Conservation (phyloP, 2,329 filamentous ascomycete genomes). For the Beauveria brongniartii region DNA sequence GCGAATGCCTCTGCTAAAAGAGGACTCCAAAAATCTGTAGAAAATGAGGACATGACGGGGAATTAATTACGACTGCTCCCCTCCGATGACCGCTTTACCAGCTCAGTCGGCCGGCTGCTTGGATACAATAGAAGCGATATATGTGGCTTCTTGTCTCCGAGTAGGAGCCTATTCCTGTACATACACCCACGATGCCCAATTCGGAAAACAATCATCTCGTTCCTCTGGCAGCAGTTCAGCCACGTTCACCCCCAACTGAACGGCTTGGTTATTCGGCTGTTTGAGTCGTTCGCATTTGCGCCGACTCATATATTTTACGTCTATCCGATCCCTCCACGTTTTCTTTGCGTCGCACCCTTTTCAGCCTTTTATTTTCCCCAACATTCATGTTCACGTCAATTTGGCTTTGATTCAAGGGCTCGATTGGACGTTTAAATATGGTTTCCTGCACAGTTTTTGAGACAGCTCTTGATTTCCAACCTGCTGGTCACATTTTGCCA, state of each 20-base stretch:
- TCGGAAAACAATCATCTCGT: background rate
- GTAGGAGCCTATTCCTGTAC: background rate
- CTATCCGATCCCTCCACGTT: conserved; percentile 3
- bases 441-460: conserved; percentile 1
- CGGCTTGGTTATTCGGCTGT: background rate
- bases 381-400: conserved; percentile 5
- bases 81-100: background rate
- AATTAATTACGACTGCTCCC: background rate
- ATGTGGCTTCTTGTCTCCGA: background rate
- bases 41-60: background rate
- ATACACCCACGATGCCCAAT: background rate
- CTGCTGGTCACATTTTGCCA: conserved; percentile 1
- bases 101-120: background rate
- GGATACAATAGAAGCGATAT: background rate
- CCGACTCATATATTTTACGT: background rate
- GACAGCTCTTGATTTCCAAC: conserved; percentile 4
- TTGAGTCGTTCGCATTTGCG: background rate
- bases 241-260: background rate
- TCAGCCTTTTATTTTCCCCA: background rate
- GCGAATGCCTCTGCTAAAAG: conserved; percentile 31
- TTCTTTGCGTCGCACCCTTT: conserved; percentile 1
- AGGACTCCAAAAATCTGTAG: background rate
- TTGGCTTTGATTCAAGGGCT: conserved; percentile 13
- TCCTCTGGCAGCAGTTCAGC: background rate
- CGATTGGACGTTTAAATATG: background rate